phyloP scores from a whole-genome alignment of 768 basidiomycete genomes.

The Ramaria sp. region DNA sequence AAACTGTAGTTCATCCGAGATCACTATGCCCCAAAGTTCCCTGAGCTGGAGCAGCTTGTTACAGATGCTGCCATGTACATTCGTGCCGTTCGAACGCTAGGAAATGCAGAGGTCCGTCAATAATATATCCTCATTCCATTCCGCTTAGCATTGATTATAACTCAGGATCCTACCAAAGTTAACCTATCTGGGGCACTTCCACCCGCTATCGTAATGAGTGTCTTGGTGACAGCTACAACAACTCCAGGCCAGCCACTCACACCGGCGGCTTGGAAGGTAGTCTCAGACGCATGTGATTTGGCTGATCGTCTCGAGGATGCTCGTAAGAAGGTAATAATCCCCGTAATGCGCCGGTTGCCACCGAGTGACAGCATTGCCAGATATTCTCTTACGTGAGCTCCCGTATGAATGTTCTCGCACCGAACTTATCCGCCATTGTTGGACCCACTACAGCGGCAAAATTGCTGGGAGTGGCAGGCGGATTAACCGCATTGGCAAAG shows the following conservation, averaged over 20 bases:
- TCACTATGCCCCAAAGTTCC: constrained; percentile 91
- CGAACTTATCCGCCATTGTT: constrained; percentile 96
- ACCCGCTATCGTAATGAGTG: constrained; percentile 88
- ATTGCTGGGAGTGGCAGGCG: constrained; percentile 93
- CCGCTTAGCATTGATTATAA: constrained; percentile 6
- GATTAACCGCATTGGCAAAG: constrained; percentile 79
- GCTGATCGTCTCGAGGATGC: constrained; percentile 83
- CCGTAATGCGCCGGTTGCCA: not conserved
- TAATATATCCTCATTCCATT: not conserved
- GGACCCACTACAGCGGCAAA: constrained; percentile 98
- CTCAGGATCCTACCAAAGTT: constrained; percentile 78
- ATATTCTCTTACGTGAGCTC: constrained; percentile 99
- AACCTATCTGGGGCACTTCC: constrained; percentile 72
- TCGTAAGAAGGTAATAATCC: constrained; percentile 64
- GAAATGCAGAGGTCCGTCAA: constrained; percentile 59
- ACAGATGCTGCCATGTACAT: constrained; percentile 89
- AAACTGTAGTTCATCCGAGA: constrained; percentile 82
- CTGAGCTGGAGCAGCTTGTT: constrained; percentile 93
- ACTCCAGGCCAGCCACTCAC: constrained; percentile 67
- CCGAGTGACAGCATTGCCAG: constrained; percentile 26
- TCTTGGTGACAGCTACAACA: constrained; percentile 90
- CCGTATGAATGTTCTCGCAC: constrained; percentile 96
- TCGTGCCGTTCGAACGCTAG: constrained; percentile 78
- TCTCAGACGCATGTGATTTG: constrained; percentile 79
- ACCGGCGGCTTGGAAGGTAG: constrained; percentile 65